Conservation (phyloP, 768 basidiomycete genomes). For the Floccularia luteovirens region DNA sequence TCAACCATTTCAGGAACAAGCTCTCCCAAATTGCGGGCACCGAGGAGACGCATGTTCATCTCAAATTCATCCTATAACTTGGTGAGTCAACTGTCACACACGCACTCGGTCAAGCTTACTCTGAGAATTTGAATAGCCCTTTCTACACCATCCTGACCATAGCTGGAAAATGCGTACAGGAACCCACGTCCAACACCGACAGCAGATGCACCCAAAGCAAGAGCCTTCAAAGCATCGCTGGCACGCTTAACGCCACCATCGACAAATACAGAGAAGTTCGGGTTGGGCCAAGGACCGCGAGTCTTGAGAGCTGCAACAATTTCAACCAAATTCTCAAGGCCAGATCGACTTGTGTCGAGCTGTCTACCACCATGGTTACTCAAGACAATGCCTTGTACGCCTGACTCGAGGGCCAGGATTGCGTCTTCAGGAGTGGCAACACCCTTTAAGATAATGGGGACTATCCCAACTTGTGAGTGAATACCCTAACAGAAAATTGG, state of each 20-base stretch:
- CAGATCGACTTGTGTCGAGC: conserved; percentile 56
- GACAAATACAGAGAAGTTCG: conserved; percentile 64
- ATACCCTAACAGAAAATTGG: conserved; percentile 15
- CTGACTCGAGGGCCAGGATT: conserved; percentile 14
- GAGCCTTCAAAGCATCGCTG: conserved; percentile 75
- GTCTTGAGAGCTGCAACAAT: conserved; percentile 54
- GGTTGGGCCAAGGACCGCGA: conserved; percentile 46
- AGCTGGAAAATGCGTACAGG: conserved; percentile 82
- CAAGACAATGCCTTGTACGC: conserved; percentile 38
- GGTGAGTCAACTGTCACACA: neutral
- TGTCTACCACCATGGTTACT: conserved; percentile 56
- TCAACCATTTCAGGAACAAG: conserved; percentile 90
- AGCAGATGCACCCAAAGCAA: conserved; percentile 63
- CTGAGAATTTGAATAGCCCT: conserved; percentile 73
- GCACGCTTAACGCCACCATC: conserved; percentile 80
- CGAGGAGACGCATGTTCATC: conserved; percentile 94
- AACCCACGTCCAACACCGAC: conserved; percentile 83
- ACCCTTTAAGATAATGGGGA: conserved; percentile 69
- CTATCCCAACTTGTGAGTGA: conserved; percentile 17
- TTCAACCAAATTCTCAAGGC: conserved; percentile 63
- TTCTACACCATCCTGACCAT: conserved; percentile 84
- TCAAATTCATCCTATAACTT: conserved; percentile 82
- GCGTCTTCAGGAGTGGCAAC: conserved; percentile 49
- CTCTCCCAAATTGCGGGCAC: conserved; percentile 74
- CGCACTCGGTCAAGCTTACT: conserved; percentile 27